phyloP scores from a whole-genome alignment of 345 rosid genomes.

The Brassica carinata region DNA sequence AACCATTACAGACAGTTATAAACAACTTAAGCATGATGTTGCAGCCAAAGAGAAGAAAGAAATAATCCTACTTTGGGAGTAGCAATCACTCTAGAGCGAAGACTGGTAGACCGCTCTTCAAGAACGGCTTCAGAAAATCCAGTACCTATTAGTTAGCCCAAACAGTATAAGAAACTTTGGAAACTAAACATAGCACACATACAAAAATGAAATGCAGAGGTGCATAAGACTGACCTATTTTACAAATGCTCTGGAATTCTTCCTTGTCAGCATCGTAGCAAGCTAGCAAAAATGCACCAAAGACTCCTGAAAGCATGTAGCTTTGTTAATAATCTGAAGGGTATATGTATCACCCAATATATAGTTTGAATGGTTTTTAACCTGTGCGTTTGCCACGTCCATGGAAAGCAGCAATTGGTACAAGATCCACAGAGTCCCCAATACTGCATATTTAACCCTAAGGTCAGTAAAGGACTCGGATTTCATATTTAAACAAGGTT shows the following conservation, averaged over 20 bases:
- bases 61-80: slow-evolving; percentile 68
- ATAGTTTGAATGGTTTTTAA: slow-evolving; percentile 27
- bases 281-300: slow-evolving; percentile 95
- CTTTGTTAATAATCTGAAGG: slow-evolving; percentile 21
- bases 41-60: slow-evolving; percentile 18
- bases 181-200: neutral
- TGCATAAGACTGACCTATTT: slow-evolving; percentile 64
- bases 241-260: slow-evolving; percentile 92
- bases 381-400: slow-evolving; percentile 98
- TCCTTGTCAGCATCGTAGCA: slow-evolving; percentile 79
- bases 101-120: slow-evolving; percentile 83
- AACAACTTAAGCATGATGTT: slow-evolving; percentile 15
- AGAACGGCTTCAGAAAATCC: slow-evolving; percentile 87
- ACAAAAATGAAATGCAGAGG: neutral
- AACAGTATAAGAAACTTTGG: slow-evolving; percentile 14
- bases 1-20: neutral
- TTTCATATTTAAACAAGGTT: neutral
- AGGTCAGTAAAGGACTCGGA: slow-evolving; percentile 19
- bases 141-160: slow-evolving; percentile 55
- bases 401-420: slow-evolving; percentile 93
- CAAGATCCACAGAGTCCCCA: slow-evolving; percentile 94
- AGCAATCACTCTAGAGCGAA: slow-evolving; percentile 73
- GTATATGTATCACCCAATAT: slow-evolving; percentile 7
- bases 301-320: slow-evolving; percentile 56
- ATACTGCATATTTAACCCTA: slow-evolving; percentile 51